Evolutionary conservation across 2,329 filamentous ascomycete genomes (phyloP).

Genomic region (Bipolaris oryzae): DNA sequence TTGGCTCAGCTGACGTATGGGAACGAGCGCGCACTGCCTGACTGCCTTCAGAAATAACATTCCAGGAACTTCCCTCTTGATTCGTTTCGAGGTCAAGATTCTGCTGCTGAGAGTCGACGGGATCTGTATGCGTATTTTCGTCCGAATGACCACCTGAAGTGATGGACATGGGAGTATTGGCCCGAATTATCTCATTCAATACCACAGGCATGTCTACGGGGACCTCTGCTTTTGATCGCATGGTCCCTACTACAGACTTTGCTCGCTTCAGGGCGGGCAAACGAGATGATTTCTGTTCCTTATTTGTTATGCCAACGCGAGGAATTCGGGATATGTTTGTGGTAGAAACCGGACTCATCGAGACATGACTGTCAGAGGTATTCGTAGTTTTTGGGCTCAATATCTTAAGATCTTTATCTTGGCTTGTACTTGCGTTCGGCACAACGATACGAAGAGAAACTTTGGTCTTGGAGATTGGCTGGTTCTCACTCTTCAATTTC

Average conservation of each 20-base stretch:
- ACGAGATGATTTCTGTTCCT: conserved; percentile 6
- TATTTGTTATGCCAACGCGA: conserved; percentile 17
- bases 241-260: conserved; percentile 18
- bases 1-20: no score
- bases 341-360: conserved; percentile 11
- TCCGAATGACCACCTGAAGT: background rate
- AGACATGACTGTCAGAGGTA: conserved; percentile 3
- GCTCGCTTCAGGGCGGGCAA: conserved; percentile 25
- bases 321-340: conserved; percentile 36
- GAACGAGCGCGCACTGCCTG: background rate
- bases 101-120: background rate
- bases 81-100: background rate
- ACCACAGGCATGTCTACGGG: background rate
- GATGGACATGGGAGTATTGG: conserved; percentile 1
- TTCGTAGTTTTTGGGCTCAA: conserved; percentile 15
- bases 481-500: conserved; percentile 1
- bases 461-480: conserved; percentile 21
- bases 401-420: conserved; percentile 8
- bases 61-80: background rate
- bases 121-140: background rate
- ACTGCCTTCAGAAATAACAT: background rate
- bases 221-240: conserved; percentile 1
- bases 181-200: conserved; percentile 9
- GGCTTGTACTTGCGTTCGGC: background rate
- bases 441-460: conserved; percentile 27